These are phyloP conservation scores for Pneumocystis murina DNA, from an alignment of 1,139 yeast genomes.

Conservation along the genomic window DNA sequence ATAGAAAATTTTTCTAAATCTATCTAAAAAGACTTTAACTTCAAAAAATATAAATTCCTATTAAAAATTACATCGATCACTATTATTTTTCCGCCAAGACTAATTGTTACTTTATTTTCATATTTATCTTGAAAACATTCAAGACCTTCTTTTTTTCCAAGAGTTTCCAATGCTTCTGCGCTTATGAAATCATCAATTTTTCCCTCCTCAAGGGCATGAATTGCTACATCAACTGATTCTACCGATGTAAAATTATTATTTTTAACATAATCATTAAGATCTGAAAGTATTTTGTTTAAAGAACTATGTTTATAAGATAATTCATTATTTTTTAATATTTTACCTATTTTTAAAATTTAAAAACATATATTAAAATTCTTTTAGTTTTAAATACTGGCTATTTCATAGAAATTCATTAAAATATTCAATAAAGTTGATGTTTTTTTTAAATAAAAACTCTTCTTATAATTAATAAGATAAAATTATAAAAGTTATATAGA, in stretches of 20 bases:
- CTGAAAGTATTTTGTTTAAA: background rate
- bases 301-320: background rate
- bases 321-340: background rate
- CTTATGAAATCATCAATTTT: background rate
- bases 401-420: background rate
- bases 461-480: background rate
- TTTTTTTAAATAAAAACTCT: background rate
- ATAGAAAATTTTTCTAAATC: background rate
- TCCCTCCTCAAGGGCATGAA: background rate
- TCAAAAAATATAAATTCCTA: background rate
- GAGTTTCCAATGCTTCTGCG: background rate
- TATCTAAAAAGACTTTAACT: background rate
- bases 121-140: background rate
- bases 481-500: background rate
- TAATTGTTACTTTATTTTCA: background rate
- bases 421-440: background rate
- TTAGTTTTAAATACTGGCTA: background rate
- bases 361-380: background rate
- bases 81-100: background rate
- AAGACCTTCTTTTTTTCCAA: background rate
- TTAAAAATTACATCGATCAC: background rate
- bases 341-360: background rate
- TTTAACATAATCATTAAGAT: background rate
- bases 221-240: background rate
- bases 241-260: background rate